Evolutionary conservation across 352 stramenopile genomes (phyloP).

Genomic region (Phytophthora pini): DNA sequence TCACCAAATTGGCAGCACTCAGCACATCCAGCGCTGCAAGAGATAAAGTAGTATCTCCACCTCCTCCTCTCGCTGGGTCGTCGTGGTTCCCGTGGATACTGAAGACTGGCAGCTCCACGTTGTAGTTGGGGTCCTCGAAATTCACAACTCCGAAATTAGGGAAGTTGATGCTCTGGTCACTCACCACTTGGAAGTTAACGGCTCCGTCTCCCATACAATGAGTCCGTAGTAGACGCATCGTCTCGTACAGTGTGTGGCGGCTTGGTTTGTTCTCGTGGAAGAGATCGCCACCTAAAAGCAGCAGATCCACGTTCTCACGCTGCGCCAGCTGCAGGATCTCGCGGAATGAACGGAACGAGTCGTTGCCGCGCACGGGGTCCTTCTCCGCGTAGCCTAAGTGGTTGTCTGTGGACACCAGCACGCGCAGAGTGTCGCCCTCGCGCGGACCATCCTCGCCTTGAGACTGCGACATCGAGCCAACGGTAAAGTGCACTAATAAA

Average conservation of each 20-base stretch:
- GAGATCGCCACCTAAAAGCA: conserved; percentile 97
- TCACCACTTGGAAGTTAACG: conserved; percentile 90
- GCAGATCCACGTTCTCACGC: conserved; percentile 86
- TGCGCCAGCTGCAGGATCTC: conserved; percentile 86
- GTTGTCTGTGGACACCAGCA: conserved; percentile 99
- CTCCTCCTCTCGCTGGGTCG: conserved; percentile 95
- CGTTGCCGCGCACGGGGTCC: conserved; percentile 94
- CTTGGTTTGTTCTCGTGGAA: conserved; percentile 99
- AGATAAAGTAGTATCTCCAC: conserved; percentile 59
- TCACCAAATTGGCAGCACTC: conserved; percentile 95
- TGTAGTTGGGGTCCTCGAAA: conserved; percentile 97
- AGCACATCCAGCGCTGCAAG: conserved; percentile 97
- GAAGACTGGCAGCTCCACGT: conserved; percentile 97
- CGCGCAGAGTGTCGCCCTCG: conserved; percentile 63
- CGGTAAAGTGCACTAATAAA: too few species aligned
- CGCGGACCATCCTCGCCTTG: conserved; percentile 15
- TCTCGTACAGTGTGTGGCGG: conserved; percentile 95
- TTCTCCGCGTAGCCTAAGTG: conserved; percentile 97
- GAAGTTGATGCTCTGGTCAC: conserved; percentile 92
- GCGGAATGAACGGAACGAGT: conserved; percentile 92
- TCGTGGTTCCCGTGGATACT: conserved; percentile 99
- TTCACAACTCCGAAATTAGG: conserved; percentile 94
- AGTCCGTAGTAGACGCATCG: conserved; percentile 96
- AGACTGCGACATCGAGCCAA: conserved; percentile 18
- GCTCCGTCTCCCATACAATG: conserved; percentile 94